Evolutionary conservation across 108 stramenopile genomes (phyloP), one percentile per base, ranked within the genome.

Genomic region (Parietichytrium sp.): DNA sequence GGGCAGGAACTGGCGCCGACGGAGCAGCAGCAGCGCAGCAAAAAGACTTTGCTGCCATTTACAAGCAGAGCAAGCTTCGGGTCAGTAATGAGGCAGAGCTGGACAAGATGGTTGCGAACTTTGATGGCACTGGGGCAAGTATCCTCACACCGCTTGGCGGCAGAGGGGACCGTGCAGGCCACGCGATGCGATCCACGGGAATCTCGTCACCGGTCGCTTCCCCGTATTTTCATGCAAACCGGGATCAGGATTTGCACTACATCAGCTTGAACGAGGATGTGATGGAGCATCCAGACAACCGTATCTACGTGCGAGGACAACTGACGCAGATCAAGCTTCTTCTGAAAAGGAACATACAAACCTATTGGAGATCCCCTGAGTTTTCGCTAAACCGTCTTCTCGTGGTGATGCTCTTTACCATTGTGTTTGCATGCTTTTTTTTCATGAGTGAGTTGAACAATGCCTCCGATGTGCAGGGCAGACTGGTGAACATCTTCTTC

Each of bases 401-500:
- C 78, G 47, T 79, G 85, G 72, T 82, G 87, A 55, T 61, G 45
- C 47, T 4, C 49, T 45, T 54, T 27, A 26, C 47, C 48, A 25
- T 54, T 12, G 78, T 52, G 54, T 61, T 38, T 30, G 48, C 42
- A 16, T 78, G 16, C 47, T 38, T 27, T 86, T 18, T 48, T 86
- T 7, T 85, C 81, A 25, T 83, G 81, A n/a, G 81, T 84, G 10
- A 78, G 26, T 15, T 86, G 54, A 84, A 78, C 26, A 82, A 81
- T 54, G 88, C 81, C 15, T 49, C 86, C 16, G 83, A 82, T 10
- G 33, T 27, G 47, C n/a, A 4, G 38, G 81, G 83, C 20, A 23
- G 86, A 38, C 81, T 88, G 47, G 80, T 84, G 16, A 87, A 86
- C 29, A 88, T 90, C 45, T 87, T 87, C 80, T 82, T 90, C 29